Evolutionary conservation across 257 asterid species (phyloP).

Genomic region (Striga asiatica): DNA sequence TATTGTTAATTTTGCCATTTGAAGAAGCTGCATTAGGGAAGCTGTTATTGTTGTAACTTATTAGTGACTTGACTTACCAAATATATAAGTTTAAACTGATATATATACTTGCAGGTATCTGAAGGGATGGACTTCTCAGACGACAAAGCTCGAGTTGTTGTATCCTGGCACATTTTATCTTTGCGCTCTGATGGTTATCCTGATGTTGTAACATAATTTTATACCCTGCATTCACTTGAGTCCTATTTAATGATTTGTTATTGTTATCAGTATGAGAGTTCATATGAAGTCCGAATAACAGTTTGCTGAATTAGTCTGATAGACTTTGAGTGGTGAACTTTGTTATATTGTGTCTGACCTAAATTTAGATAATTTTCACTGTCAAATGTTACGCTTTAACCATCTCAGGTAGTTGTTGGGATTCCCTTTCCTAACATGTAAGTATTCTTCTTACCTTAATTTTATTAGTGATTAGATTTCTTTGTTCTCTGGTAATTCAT

Average conservation of each 20-base stretch:
- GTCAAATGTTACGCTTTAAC: conserved; percentile 42
- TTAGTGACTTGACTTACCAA: not conserved
- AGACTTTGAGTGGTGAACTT: conserved; percentile 5
- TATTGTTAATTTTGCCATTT: not conserved
- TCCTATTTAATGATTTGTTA: conserved; percentile 7
- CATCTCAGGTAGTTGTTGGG: conserved; percentile 72
- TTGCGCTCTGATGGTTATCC: conserved; percentile 9
- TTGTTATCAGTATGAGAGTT: not conserved
- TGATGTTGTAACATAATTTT: conserved; percentile 7
- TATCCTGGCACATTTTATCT: conserved; percentile 47
- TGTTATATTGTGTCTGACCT: not conserved
- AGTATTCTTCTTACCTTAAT: conserved; percentile 22
- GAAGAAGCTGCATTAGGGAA: not conserved
- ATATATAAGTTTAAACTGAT: conserved; percentile 5
- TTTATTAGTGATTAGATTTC: conserved; percentile 9
- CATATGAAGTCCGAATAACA: conserved; percentile 1
- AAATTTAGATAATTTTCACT: conserved; percentile 9
- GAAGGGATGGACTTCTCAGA: conserved; percentile 99
- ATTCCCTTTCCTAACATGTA: conserved; percentile 96
- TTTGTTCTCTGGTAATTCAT: conserved; percentile 16
- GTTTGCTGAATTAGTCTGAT: not conserved
- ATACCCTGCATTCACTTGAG: not conserved
- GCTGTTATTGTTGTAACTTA: not conserved
- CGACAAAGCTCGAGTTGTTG: conserved; percentile 93
- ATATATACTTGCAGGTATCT: conserved; percentile 55